Conservation (phyloP, 345 rosid species). For the Moricandia arvensis region DNA sequence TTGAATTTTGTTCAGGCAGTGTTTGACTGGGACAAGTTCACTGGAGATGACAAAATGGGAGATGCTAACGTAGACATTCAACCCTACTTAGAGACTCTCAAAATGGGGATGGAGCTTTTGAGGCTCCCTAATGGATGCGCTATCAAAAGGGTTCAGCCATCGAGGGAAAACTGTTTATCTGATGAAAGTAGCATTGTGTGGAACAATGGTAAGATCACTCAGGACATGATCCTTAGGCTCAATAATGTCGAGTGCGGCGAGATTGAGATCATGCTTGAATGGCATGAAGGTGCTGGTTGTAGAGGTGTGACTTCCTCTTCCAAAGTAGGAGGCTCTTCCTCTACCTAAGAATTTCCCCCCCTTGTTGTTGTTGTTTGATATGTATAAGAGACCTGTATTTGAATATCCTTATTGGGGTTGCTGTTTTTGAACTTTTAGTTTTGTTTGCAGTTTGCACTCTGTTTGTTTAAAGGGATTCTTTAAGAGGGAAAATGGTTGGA, state of each 20-base stretch:
- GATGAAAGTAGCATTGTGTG: constrained; percentile 60
- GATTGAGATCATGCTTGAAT: constrained; percentile 63
- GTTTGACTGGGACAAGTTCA: constrained; percentile 71
- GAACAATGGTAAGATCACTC: constrained; percentile 54
- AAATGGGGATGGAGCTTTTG: constrained; percentile 46
- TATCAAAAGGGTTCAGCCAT: constrained; percentile 53
- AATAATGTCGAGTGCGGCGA: constrained; percentile 66
- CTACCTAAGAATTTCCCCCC: too few species aligned
- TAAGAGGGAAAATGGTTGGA: too few species aligned
- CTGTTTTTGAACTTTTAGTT: too few species aligned
- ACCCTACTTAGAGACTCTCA: constrained; percentile 53
- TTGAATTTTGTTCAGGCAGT: constrained; percentile 49
- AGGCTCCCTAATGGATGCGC: constrained; percentile 59
- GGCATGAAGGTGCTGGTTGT: constrained; percentile 60
- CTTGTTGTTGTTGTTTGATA: too few species aligned
- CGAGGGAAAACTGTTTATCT: constrained; percentile 48
- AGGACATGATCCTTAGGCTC: constrained; percentile 57
- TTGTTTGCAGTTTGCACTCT: too few species aligned
- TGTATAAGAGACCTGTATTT: too few species aligned
- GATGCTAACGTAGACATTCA: constrained; percentile 68
- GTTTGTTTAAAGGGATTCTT: too few species aligned
- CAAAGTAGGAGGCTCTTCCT: too few species aligned
- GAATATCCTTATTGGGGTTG: too few species aligned
- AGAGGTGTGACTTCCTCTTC: constrained; percentile 33
- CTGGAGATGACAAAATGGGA: constrained; percentile 80